These are phyloP conservation scores for Lepraria neglecta DNA, from an alignment of 495 filamentous ascomycete species.

Conservation along the genomic window DNA sequence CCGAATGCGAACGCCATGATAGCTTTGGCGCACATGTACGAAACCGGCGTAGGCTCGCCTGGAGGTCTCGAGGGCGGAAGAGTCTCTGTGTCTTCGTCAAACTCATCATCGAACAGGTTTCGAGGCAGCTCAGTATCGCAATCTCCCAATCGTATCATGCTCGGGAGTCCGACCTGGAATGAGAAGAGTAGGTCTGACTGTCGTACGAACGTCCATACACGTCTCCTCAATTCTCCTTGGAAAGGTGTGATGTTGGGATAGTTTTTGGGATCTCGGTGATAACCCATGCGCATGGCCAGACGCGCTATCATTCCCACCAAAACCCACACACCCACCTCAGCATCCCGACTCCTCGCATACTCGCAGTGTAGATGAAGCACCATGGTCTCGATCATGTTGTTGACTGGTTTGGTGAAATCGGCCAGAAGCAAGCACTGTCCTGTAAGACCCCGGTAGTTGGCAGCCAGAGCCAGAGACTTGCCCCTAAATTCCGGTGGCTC, in stretches of 20 bases:
- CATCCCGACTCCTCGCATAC: conserved; percentile 68
- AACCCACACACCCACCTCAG: conserved; percentile 77
- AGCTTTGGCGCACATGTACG: conserved; percentile 80
- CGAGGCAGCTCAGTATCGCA: conserved; percentile 80
- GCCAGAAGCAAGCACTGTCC: conserved; percentile 82
- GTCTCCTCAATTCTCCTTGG: conserved; percentile 83
- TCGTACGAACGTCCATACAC: conserved; percentile 81
- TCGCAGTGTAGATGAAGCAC: conserved; percentile 80
- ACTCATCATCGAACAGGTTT: conserved; percentile 93
- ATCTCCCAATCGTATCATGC: conserved; percentile 75
- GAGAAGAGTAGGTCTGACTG: conserved; percentile 82
- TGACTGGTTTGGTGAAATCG: conserved; percentile 82
- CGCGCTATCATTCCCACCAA: conserved; percentile 73
- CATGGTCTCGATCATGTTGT: conserved; percentile 83
- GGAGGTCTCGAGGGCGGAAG: conserved; percentile 69
- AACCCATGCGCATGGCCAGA: conserved; percentile 89
- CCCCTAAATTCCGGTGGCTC: conserved; percentile 76
- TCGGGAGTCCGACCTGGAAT: conserved; percentile 83
- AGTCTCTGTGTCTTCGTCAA: conserved; percentile 67
- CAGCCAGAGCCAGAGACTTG: conserved; percentile 68
- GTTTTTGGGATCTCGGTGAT: conserved; percentile 83
- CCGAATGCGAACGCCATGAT: conserved; percentile 58
- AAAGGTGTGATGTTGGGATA: conserved; percentile 79
- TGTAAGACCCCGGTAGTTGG: conserved; percentile 70
- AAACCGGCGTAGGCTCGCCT: conserved; percentile 75